These are phyloP conservation scores for Diaporthe sp. DNA, from an alignment of 2,329 filamentous ascomycete species.

Conservation along the genomic window DNA sequence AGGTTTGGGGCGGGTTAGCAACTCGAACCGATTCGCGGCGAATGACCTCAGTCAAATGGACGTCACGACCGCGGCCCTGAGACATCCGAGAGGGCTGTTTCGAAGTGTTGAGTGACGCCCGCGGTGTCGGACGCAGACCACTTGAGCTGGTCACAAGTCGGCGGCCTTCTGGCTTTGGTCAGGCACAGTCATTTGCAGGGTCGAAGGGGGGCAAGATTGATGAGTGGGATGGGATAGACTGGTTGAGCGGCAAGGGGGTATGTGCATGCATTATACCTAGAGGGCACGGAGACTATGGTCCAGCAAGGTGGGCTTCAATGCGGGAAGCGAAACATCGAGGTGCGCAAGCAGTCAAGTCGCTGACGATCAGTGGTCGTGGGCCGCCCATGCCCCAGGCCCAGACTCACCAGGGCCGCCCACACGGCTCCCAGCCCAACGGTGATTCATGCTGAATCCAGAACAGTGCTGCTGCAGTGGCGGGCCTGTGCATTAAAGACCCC, in stretches of 20 bases:
- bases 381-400: slow-evolving; percentile 11
- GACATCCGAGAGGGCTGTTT: slow-evolving; percentile 28
- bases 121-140: slow-evolving; percentile 20
- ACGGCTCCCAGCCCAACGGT: slow-evolving; percentile 3
- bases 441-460: slow-evolving; percentile 25
- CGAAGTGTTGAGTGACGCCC: slow-evolving; percentile 24
- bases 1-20: slow-evolving; percentile 6
- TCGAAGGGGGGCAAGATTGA: not conserved
- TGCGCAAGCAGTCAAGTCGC: slow-evolving; percentile 15
- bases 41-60: slow-evolving; percentile 30
- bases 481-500: slow-evolving; percentile 16
- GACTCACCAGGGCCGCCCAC: not conserved
- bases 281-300: slow-evolving; percentile 13
- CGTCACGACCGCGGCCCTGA: slow-evolving; percentile 25
- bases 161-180: slow-evolving; percentile 12
- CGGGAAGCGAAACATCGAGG: slow-evolving; percentile 29
- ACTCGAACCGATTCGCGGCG: slow-evolving; percentile 16
- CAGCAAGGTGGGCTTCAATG: slow-evolving; percentile 19
- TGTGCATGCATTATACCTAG: slow-evolving; percentile 16
- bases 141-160: slow-evolving; percentile 24
- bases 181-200: slow-evolving; percentile 1
- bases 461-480: slow-evolving; percentile 1
- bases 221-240: not conserved
- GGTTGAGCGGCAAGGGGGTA: slow-evolving; percentile 19
- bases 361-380: slow-evolving; percentile 22